Base-by-base conservation (phyloP, 2,329 filamentous ascomycete species). In the Aspergillus quadrilineatus region DNA sequence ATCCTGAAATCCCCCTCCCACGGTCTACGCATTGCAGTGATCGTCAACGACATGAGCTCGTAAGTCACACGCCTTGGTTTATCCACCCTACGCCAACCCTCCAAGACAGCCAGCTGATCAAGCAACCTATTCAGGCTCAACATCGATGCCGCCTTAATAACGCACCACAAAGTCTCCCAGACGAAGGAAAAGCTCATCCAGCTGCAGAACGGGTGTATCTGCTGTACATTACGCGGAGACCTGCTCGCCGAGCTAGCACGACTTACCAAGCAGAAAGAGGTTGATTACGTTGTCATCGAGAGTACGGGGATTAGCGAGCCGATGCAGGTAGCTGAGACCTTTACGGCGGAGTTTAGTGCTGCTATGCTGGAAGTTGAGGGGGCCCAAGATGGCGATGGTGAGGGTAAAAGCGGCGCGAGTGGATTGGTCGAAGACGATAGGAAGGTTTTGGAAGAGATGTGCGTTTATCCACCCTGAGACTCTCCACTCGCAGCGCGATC, bases 151-250 rank as follows among this genome's bases (percentile, higher is more conserved):
- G 79, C 83, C 4, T 73, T 87, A 0, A 83, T 88, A 44, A 80
- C 81, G 14, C 76, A 82, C 1, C 80, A 85, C 64, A 79, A 79
- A 26, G 71, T 87, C 36, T 82, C 81, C 2, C 80, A 82, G 60
- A 83, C 82, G 0, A 75, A 86, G 39, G 85, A 88, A 61, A 86
- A 88, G 60, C 78, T 89, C 32, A 83, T 89, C 14, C 82, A 85
- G 8, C 79, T 89, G 53, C 85, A 89, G 65, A 89, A 89, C 59
- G 86, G 88, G 8, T 90, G 88, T 62, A 91, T 91, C 64, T 91
- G 88, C 76, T 91, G 88, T 64, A 90, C 87, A 0, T 77, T 90
- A 0, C 84, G 88, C 3, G 87, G 87, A 1, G 88, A 90, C 55
- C 73, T 90, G 1, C 79, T 91, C 0, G 83, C 88, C 57, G 88